Conservation (phyloP, 2,329 filamentous ascomycete species). For the Didymella pomorum region DNA sequence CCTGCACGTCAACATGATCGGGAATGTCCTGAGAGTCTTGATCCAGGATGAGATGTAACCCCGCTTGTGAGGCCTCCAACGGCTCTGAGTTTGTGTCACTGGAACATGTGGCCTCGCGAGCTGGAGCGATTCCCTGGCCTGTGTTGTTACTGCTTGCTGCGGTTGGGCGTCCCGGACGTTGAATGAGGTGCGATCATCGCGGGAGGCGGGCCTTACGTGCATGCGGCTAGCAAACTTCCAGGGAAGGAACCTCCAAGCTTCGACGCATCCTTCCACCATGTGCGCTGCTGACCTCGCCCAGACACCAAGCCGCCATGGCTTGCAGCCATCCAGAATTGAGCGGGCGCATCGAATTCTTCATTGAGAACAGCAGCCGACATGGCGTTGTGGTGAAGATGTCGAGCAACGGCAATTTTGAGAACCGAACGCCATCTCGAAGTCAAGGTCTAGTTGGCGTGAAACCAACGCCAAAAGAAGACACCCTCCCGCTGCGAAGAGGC, state of each 20-base stretch:
- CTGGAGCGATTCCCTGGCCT: background rate
- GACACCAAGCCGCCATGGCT: slow-evolving; percentile 15
- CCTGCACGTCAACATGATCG: slow-evolving; percentile 5
- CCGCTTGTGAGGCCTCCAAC: slow-evolving; percentile 1
- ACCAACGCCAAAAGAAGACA: background rate
- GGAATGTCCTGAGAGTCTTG: background rate
- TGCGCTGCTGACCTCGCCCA: slow-evolving; percentile 12
- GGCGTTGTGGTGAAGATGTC: background rate
- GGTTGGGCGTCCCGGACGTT: slow-evolving; percentile 7
- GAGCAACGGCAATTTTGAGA: background rate
- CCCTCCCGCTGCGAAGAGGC: slow-evolving; percentile 1
- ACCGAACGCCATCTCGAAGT: background rate
- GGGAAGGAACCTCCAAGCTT: slow-evolving; percentile 17
- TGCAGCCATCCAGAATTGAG: slow-evolving; percentile 5
- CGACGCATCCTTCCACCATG: slow-evolving; percentile 9
- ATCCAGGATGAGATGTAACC: slow-evolving; percentile 6
- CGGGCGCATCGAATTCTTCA: slow-evolving; percentile 24
- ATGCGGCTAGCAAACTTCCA: slow-evolving; percentile 22
- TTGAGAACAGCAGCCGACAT: slow-evolving; percentile 25
- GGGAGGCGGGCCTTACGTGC: slow-evolving; percentile 18
- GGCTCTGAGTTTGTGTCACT: background rate
- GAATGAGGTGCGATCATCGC: slow-evolving; percentile 26
- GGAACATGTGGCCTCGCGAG: slow-evolving; percentile 4
- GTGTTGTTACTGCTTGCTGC: slow-evolving; percentile 8
- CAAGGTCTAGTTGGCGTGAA: background rate